Base-by-base conservation (phyloP, 164 flowering plant species). In the Houttuynia cordata region DNA sequence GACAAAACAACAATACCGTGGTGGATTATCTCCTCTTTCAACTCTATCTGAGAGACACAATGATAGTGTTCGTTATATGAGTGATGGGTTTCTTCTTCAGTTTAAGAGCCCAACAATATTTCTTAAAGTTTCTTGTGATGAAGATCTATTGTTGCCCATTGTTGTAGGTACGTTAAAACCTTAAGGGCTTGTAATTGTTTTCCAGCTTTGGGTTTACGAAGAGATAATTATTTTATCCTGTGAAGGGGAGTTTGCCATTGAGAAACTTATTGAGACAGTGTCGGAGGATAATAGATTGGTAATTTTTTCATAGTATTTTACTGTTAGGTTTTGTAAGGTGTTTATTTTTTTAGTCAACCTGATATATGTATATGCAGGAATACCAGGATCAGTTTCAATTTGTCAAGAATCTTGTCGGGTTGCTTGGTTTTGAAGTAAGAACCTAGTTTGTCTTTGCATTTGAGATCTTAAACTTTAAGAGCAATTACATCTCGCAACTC, bases 41-140 rank as follows among this genome's bases (percentile, higher is more conserved):
- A 22, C 57, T 59, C 78, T 65, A 58, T 58, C 67, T 24, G 70
- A 63, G 64, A 79, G 71, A 4, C 42, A 70, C 0, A 69, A 63
- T 56, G 12, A 61, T 57, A 62, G 68, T 63, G 52, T 70, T 51
- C 49, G 42, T 59, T 63, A 75, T 3, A 22, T 81, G 18, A 83
- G 83, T 34, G 68, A 64, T 14, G 81, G 69, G 12, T 74, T 86
- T 71, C 80, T 89, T 60, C 80, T 66, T 2, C 83, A 73, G 4
- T 86, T 83, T 63, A 81, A 68, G 62, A 73, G 70, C 64, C 93
- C 93, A 0, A 82, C 91, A 0, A 74, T 88, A 34, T 86, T 88
- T 61, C 86, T 84, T 23, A 88, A 86, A 75, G 71, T 88, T 76
- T 77, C 87, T 56, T 88, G 92, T 71, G 83, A 80, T 70, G 91